Evolutionary conservation across 306 rosid genomes (phyloP).

Genomic region (Fagus crenata): DNA sequence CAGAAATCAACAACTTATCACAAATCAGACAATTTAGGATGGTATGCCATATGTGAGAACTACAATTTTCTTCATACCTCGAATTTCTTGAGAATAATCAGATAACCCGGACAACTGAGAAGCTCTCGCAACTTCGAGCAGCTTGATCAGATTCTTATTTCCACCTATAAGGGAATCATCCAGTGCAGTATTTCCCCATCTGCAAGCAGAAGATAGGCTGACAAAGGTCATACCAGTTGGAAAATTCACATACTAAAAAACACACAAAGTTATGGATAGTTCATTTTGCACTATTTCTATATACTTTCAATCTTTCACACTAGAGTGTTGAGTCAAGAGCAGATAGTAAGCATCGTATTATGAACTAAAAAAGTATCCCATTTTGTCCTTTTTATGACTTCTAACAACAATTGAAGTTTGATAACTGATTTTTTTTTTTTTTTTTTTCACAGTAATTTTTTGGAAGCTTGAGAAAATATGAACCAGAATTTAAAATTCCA

Average conservation of each 20-base stretch:
- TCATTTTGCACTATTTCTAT: not conserved
- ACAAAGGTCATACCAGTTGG: not conserved
- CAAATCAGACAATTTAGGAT: conserved; percentile 3
- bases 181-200: conserved; percentile 75
- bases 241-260: not conserved
- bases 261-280: not conserved
- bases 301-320: not conserved
- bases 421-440: not conserved
- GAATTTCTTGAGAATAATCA: conserved; percentile 26
- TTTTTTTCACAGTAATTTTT: not conserved
- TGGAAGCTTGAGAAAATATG: not conserved
- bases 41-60: conserved; percentile 5
- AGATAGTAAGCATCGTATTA: too few relatives aligned
- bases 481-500: not conserved
- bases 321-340: not conserved
- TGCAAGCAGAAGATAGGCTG: conserved; percentile 30
- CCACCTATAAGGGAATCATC: conserved; percentile 58
- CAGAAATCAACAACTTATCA: not conserved
- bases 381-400: not conserved
- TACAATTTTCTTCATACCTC: conserved; percentile 23
- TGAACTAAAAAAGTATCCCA: not conserved
- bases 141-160: conserved; percentile 47
- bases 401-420: not conserved
- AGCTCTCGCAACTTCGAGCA: conserved; percentile 53
- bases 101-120: conserved; percentile 46